Evolutionary conservation across 371 early-diverging fungal species (phyloP), one percentile per base, ranked within the genome.

Genomic region (Catenaria anguillulae): DNA sequence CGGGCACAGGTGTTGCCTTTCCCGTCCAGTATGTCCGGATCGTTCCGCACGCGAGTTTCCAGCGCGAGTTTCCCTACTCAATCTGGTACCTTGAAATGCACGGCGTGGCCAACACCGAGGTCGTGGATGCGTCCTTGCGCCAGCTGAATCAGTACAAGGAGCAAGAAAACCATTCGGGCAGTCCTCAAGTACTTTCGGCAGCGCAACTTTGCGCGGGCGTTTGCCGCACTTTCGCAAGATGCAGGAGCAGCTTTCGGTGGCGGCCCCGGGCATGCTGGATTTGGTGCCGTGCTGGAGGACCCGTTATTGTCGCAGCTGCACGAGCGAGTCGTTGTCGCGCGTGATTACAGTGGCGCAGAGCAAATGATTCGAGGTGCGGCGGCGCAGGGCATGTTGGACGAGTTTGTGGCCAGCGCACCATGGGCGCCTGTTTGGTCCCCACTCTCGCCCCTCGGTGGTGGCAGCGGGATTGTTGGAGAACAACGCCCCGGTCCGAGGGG

Each of bases 11-110:
- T 21, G n/a, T n/a, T n/a, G 67, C 79, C 45, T 89, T 88, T 64
- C 96, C 85, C 54, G 83, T 85, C 56, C 86, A 81, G 65, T 95
- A 87, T 67, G 82, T 98, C 62, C 92, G 90, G 77, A 93, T 98
- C 43, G 87, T 86, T 29, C 98, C 98, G 29, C 71, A 93, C 48
- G 72, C 88, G 58, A 86, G 96, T 4, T 90, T 85, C 80, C 95
- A 91, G 17, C 78, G 88, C 61, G 93, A 89, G 68, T 95, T 96
- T 73, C 93, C 91, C 71, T 94, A 89, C 71, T 86, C 87, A 61
- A 85, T 98, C 26, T 98, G 98, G 98, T 88, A 84, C 71, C 80
- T 96, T 21, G 88, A 89, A 71, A 69, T 96, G 6, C 79, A 78
- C 54, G 98, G 98, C 0, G 76, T 84, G 24, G 66, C 75, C 36